Base-by-base conservation (phyloP, 345 rosid species). In the Pseudoturritis turrita region DNA sequence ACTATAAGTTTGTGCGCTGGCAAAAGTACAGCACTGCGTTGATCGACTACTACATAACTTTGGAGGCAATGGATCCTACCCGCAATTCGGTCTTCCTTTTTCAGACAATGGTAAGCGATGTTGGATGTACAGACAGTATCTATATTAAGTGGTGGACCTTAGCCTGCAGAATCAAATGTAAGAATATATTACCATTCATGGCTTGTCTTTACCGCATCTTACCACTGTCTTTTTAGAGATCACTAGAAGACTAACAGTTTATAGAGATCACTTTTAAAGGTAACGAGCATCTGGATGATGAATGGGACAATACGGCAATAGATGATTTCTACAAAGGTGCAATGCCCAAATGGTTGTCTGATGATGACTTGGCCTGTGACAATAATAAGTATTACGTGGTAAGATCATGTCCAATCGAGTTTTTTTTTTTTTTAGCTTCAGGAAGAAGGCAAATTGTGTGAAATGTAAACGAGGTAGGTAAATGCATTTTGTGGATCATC, bases 311-410 rank as follows among this genome's bases (percentile, higher is more conserved):
- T 13, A 28, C 10, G 19, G 10, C 19, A 18, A 5, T 67, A 18
- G 52, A 40, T 67, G 41, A 3, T 12, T 67, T 40, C 62, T 40
- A 53, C 51, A 40, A 44, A 53, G 1, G 2, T 26, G 1, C 1
- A 12, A 67, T 53, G 31, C 62, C 18, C 19, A 53, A 67, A 26
- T 67, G 72, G 62, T 67, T 53, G 28, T 67, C 72, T 26, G 29
- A 12, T 53, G 52, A 67, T 1, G 52, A 21, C 1, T 53, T 67
- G 52, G 29, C 52, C 2, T 0, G 0, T 67, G 62, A 40, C 51
- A 12, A 26, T 9, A 52, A 52, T 17, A 67, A 26, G 2, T 40
- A 26, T 22, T 53, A 67, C 49, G 19, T 26, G 41, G 71, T 66
- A 66, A 11, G 61, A 53, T 66, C 45, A 58, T 37, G 23, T 50